Percentiles rank a stretch among this genome's conserved stretches.
Evolutionary conservation across 139 green algal species (phyloP).

Genomic region (Trebouxia sp.): DNA sequence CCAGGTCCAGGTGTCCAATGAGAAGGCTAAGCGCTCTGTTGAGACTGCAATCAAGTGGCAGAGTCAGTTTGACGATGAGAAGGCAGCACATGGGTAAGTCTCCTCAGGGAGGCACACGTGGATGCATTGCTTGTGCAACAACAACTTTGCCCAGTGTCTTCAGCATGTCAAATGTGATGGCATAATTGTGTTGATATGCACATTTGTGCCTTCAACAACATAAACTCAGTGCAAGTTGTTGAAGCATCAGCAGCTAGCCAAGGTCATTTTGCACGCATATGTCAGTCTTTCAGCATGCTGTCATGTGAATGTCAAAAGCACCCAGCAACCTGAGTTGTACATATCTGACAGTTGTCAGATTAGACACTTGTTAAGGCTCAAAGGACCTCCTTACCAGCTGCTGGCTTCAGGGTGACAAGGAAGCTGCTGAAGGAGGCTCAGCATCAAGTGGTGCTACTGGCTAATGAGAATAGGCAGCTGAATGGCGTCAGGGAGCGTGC

Average conservation of each 20-base stretch:
- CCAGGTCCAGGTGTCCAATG: not conserved
- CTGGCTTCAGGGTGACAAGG: slow-evolving; percentile 5
- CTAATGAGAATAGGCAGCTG: slow-evolving; percentile 11
- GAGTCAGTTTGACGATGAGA: slow-evolving; percentile 5
- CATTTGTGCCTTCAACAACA: too few relatives aligned
- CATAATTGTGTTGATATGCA: too few relatives aligned
- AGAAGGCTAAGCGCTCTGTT: slow-evolving; percentile 1
- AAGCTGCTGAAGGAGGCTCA: slow-evolving; percentile 17
- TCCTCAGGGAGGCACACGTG: not conserved
- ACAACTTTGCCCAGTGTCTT: too few relatives aligned
- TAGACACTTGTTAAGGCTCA: too few relatives aligned
- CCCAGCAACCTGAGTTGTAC: too few relatives aligned
- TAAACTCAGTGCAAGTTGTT: too few relatives aligned
- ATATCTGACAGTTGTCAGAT: too few relatives aligned
- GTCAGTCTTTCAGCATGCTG: too few relatives aligned
- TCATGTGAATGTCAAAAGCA: too few relatives aligned
- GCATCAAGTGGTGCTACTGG: slow-evolving; percentile 1
- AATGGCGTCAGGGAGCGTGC: not conserved
- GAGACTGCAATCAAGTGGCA: not conserved
- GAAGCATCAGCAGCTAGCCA: too few relatives aligned
- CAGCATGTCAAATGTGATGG: too few relatives aligned
- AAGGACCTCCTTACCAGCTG: not conserved
- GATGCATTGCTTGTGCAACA: not conserved
- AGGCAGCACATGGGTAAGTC: slow-evolving; percentile 8
- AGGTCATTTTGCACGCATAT: too few relatives aligned